Evolutionary conservation across 371 early-diverging fungal genomes (phyloP), one percentile per base, ranked within the genome.

Genomic region (Entomophthora muscae): DNA sequence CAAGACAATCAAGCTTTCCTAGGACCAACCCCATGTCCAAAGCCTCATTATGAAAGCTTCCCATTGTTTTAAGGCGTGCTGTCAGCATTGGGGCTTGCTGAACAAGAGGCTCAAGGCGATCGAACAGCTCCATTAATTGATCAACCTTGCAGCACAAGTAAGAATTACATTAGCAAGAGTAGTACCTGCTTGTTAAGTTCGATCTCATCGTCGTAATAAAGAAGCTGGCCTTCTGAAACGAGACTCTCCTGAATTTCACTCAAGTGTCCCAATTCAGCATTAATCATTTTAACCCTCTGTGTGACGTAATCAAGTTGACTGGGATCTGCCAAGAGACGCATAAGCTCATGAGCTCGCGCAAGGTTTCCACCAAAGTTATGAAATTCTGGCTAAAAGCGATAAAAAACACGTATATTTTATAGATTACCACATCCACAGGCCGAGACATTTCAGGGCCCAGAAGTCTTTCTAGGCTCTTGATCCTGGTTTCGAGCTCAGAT

Each of bases 41-140:
- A 26, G 56, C 56, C 56, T 55, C 56, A 26, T 55, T 55, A 55
- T 55, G 56, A n/a, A 55, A 55, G 13, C 56, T 27, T 3, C 56
- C 56, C 24, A 55, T 22, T 17, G 56, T 27, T n/a, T 55, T 55
- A 22, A 55, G 28, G 22, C 56, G 22, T 10, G 56, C 3, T 7
- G 56, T 24, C 22, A 55, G 28, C 24, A 55, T 55, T 24, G 56
- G 56, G 12, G 56, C 56, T 55, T 55, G 56, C 12, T 24, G 56
- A 27, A 55, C 24, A 7, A 55, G n/a, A 26, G 56, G 56, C n/a
- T 55, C 56, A 22, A 55, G 28, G 24, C 28, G 22, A 27, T 55
- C 56, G n/a, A 55, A 55, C 22, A 55, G 13, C 22, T 55, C 56
- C 56, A 55, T 55, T 22, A 55, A 26, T 26, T 55, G 56, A 13